Conservation (phyloP, 1,139 yeast species). For the Zygosaccharomyces sapae region DNA sequence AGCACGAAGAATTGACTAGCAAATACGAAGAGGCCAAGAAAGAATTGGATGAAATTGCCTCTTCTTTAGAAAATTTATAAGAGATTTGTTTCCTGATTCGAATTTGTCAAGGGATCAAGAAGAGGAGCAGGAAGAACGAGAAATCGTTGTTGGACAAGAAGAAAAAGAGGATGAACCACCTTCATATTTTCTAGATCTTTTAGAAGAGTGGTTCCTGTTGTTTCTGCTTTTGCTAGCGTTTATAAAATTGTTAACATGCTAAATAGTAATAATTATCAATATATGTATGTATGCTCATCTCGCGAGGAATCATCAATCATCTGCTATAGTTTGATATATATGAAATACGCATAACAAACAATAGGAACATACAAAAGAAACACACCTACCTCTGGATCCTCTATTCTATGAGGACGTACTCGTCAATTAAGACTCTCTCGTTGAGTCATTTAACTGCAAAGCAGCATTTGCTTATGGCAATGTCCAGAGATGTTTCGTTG, state of each 20-base stretch:
- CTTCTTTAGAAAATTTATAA: constrained; percentile 31
- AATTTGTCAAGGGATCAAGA: neutral
- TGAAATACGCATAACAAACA: no score
- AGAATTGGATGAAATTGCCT: constrained; percentile 76
- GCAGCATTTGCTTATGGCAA: constrained; percentile 70
- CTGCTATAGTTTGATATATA: neutral
- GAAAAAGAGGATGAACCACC: constrained; percentile 1
- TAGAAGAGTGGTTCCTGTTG: constrained; percentile 4
- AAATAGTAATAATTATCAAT: neutral
- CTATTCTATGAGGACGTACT: constrained; percentile 17
- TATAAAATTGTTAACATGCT: constrained; percentile 4
- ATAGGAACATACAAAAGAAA: no score
- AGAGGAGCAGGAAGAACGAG: neutral
- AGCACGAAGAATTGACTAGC: constrained; percentile 80
- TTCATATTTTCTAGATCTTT: neutral
- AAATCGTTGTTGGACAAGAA: no score
- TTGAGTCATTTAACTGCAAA: constrained; percentile 53
- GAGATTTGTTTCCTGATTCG: neutral
- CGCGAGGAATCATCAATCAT: constrained; percentile 1
- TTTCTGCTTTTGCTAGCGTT: constrained; percentile 5
- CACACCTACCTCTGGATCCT: neutral
- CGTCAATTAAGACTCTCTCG: constrained; percentile 31
- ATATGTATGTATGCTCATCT: constrained; percentile 3
- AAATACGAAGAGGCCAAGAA: constrained; percentile 80
- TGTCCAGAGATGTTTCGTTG: constrained; percentile 68